Evolutionary conservation across 345 rosid species (phyloP), one percentile per base, ranked within the genome.

Genomic region (Microcos paniculata): DNA sequence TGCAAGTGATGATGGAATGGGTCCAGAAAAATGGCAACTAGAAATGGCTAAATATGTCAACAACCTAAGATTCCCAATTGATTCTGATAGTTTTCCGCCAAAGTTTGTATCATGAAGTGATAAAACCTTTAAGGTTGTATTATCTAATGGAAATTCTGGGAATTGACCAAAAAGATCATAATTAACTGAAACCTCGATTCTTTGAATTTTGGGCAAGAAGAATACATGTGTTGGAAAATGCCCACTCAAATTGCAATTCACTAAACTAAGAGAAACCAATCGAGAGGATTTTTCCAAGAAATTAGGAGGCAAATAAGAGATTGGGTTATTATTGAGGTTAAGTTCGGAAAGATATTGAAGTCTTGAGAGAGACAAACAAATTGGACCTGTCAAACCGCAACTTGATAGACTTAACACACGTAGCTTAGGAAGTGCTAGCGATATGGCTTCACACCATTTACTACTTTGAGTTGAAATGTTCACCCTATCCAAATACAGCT

Each of bases 221-320:
- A 62, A 31, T 3, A 62, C 0, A 6, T 62, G 21, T 1, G 1
- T 9, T 16, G 43, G 43, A 1, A 62, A 62, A 2, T 16, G 23
- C 23, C 13, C 66, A 62, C 1, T 62, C 21, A 61, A 61, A 61
- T 31, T 31, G 42, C 65, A 28, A 33, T 1, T 6, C 0, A 0
- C 0, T 3, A 69, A 3, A 51, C 45, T 30, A 18, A 69, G 59
- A 49, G 73, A 69, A 69, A 69, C 73, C 73, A 31, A 30, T 8
- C 0, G 21, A 24, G 55, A 45, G 1, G 55, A 45, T 14, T 0
- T 45, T 43, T 8, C 21, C 35, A 67, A 24, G 55, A 67, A 67
- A 45, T 67, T 67, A 6, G 14, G 35, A 26, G 71, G 71, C 30
- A 67, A 24, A 67, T 45, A 67, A 26, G 55, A 67, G 55, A 45